A percentile compares a stretch with the other conserved stretches of the same genome.
These are phyloP conservation scores for Pyropia yezoensis DNA, from an alignment of 23 red algal species.

Conservation along the genomic window DNA sequence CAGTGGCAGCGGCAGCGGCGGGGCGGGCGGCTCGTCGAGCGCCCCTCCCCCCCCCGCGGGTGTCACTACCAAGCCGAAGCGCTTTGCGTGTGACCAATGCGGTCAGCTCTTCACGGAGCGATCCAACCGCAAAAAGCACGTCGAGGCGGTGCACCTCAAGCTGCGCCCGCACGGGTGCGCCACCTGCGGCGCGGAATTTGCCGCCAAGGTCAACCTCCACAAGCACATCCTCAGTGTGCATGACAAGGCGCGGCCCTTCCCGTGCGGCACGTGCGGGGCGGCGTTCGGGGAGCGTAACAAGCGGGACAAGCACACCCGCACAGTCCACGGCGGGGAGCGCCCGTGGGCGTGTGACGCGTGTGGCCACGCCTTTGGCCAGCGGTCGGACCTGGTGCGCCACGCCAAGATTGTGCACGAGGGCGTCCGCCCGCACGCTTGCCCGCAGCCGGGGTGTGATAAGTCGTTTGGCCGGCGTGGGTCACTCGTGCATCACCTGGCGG, in stretches of 20 bases:
- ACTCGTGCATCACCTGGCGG: conserved; percentile 29
- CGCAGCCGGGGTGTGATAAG: conserved; percentile 13
- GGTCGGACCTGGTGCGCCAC: conserved; percentile 40
- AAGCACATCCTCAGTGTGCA: conserved; percentile 57
- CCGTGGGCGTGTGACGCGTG: conserved; percentile 34
- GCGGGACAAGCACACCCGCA: conserved; percentile 29
- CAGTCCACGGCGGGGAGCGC: conserved; percentile 29
- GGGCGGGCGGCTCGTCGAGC: no score
- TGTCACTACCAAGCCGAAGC: no score
- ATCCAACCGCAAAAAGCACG: conserved; percentile 44
- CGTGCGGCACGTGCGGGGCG: conserved; percentile 26
- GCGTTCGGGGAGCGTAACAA: conserved; percentile 48
- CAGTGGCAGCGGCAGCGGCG: no score
- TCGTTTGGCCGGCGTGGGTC: conserved; percentile 31
- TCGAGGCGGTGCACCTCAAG: conserved; percentile 56
- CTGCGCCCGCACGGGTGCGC: conserved; percentile 39
- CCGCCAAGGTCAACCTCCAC: conserved; percentile 44
- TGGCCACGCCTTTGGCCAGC: conserved; percentile 34
- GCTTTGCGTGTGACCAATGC: conserved; percentile 20
- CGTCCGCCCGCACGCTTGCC: not conserved
- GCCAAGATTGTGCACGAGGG: conserved; percentile 44
- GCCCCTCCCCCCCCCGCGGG: no score
- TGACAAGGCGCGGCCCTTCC: conserved; percentile 35
- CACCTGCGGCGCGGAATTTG: conserved; percentile 24
- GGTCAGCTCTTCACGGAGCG: conserved; percentile 42